Evolutionary conservation across 108 stramenopile species (phyloP).

Genomic region (Nitzschia inconspicua): DNA sequence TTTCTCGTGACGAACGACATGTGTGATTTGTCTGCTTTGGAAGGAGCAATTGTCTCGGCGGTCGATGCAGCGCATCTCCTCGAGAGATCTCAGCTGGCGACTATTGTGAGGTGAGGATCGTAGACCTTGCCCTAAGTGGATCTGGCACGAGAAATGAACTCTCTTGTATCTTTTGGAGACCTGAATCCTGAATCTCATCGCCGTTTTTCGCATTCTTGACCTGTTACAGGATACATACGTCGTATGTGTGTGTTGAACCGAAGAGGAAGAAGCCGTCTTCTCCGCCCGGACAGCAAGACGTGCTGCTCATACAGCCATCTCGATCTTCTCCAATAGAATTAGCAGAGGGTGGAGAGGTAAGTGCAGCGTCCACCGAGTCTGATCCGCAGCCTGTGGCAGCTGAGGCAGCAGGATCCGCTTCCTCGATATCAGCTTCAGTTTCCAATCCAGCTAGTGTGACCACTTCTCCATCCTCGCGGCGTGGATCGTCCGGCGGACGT

Average conservation of each 20-base stretch:
- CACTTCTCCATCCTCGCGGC: too few species aligned
- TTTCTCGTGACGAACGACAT: conserved; percentile 80
- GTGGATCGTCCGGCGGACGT: conserved; percentile 31
- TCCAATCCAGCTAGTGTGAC: too few species aligned
- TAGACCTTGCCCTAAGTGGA: not conserved
- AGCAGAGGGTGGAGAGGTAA: too few species aligned
- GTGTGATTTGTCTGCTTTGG: conserved; percentile 79
- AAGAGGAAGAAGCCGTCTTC: conserved; percentile 1
- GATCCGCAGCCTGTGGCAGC: too few species aligned
- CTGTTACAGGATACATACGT: not conserved
- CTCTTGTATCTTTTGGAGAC: too few species aligned
- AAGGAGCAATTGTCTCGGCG: conserved; percentile 84
- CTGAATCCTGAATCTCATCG: not conserved
- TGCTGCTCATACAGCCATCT: too few species aligned
- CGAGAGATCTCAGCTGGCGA: conserved; percentile 76
- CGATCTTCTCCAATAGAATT: too few species aligned
- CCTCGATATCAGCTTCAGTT: too few species aligned
- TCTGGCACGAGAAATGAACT: not conserved
- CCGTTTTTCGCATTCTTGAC: not conserved
- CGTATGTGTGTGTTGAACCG: conserved; percentile 7
- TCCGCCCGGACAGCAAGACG: too few species aligned
- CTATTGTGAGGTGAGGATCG: conserved; percentile 64
- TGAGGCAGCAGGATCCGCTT: too few species aligned
- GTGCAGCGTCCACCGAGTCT: too few species aligned
- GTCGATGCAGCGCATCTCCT: conserved; percentile 84